These are phyloP conservation scores for Pharnaceum exiguum DNA, from an alignment of 148 eudicot genomes.

Conservation along the genomic window DNA sequence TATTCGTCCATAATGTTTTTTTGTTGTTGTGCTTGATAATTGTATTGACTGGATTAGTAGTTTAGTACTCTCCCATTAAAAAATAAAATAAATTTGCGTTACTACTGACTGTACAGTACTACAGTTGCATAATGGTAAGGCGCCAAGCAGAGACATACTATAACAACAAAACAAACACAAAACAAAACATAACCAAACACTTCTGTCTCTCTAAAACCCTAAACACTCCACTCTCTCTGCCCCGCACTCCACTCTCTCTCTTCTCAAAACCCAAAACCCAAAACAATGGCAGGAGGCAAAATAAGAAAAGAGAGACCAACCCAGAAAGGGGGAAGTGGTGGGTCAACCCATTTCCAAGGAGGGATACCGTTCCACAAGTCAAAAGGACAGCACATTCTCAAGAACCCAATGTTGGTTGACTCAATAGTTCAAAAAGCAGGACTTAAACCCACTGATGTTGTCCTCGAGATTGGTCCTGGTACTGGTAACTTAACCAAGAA, in stretches of 20 bases:
- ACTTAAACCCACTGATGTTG: slow-evolving; percentile 58
- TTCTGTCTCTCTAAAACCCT: too few species aligned
- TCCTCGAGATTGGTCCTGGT: slow-evolving; percentile 91
- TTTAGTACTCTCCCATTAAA: too few species aligned
- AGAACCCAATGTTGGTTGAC: slow-evolving; percentile 69
- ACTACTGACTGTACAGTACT: too few species aligned
- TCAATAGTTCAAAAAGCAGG: slow-evolving; percentile 68
- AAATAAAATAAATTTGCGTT: too few species aligned
- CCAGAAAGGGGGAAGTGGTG: slow-evolving; percentile 13
- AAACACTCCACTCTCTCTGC: neutral
- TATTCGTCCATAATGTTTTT: too few species aligned
- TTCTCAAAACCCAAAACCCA: neutral
- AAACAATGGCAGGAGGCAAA: slow-evolving; percentile 85
- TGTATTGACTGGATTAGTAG: too few species aligned
- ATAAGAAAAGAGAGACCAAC: slow-evolving; percentile 57
- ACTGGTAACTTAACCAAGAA: slow-evolving; percentile 88
- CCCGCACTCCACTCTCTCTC: neutral
- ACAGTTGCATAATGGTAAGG: too few species aligned
- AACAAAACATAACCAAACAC: neutral
- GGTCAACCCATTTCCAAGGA: slow-evolving; percentile 72
- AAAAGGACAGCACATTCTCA: slow-evolving; percentile 80
- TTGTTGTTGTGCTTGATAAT: too few species aligned
- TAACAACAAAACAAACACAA: too few species aligned
- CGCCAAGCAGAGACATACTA: too few species aligned
- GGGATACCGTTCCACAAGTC: slow-evolving; percentile 92